Base-by-base conservation (phyloP, 1,284 basidiomycete genomes). In the Melampsora americana region DNA sequence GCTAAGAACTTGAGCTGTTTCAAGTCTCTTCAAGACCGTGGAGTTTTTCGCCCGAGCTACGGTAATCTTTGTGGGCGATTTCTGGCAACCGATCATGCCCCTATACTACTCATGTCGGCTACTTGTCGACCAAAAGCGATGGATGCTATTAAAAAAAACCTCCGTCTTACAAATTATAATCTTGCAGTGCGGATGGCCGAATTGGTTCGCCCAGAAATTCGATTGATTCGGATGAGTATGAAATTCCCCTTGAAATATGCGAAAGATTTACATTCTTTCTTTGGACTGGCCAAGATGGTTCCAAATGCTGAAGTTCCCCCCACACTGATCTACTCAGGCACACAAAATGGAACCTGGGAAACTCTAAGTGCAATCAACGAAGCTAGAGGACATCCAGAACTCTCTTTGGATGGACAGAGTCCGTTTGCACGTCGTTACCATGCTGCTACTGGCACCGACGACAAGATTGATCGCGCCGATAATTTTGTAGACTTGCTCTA, bases 51-150 rank as follows among this genome's bases (percentile, higher is more conserved):
- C n/a, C n/a, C n/a, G n/a, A n/a, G 11, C 4, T 70, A 70, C 44
- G 56, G 69, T 4, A 70, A 62, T 5, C 35, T 62, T 30, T 48
- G 50, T 42, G 30, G 23, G 9, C 28, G 23, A 1, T 26, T 69
- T 20, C 26, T 69, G 5, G 4, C 12, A 16, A 42, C 50, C 7
- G 26, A n/a, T 39, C 11, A 39, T 18, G 28, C 16, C 7, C 69
- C 59, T 30, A 61, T 70, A 9, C n/a, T 70, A 6, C 50, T 70
- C 11, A 50, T 50, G 26, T 67, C 66, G 5, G 66, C 44, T n/a
- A n/a, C n/a, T n/a, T n/a, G n/a, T n/a, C n/a, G n/a, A n/a, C n/a
- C n/a, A n/a, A n/a, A n/a, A n/a, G n/a, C n/a, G n/a, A n/a, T n/a
- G n/a, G n/a, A n/a, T n/a, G n/a, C n/a, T n/a, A n/a, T n/a, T n/a